Evolutionary conservation across 192 early-diverging fungal genomes (phyloP).

Genomic region (Backusella psychrophila): DNA sequence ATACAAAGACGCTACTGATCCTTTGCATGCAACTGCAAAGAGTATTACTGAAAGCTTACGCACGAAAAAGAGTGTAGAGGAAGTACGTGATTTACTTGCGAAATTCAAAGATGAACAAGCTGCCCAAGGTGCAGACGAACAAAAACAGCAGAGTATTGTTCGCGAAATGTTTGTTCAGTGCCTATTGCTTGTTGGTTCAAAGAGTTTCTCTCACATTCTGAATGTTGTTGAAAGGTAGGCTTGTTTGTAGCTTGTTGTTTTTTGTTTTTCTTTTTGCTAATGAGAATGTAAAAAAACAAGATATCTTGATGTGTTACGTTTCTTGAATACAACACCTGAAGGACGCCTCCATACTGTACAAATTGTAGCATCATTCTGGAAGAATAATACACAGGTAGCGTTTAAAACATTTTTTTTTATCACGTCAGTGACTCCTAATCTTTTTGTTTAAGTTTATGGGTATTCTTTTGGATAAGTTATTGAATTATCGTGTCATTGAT

Average conservation of each 20-base stretch:
- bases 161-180: constrained; percentile 79
- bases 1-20: constrained; percentile 56
- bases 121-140: constrained; percentile 24
- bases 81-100: constrained; percentile 41
- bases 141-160: constrained; percentile 53
- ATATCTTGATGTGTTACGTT: constrained; percentile 62
- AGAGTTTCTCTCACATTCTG: constrained; percentile 91
- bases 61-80: constrained; percentile 45
- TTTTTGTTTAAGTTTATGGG: constrained; percentile 65
- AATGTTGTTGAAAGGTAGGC: constrained; percentile 86
- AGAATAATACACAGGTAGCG: constrained; percentile 68
- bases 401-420: background rate
- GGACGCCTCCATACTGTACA: constrained; percentile 71
- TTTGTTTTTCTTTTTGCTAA: background rate
- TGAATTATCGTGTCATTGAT: constrained; percentile 94
- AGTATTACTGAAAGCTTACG: constrained; percentile 43
- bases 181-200: constrained; percentile 84
- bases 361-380: constrained; percentile 86
- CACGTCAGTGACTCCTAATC: background rate
- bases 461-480: constrained; percentile 90
- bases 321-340: constrained; percentile 58
- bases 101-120: constrained; percentile 41
- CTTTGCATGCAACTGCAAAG: constrained; percentile 39
- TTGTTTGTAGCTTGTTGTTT: background rate
- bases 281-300: constrained; percentile 25